Evolutionary conservation across 768 basidiomycete genomes (phyloP).

Genomic region (Termitomyces sp.): DNA sequence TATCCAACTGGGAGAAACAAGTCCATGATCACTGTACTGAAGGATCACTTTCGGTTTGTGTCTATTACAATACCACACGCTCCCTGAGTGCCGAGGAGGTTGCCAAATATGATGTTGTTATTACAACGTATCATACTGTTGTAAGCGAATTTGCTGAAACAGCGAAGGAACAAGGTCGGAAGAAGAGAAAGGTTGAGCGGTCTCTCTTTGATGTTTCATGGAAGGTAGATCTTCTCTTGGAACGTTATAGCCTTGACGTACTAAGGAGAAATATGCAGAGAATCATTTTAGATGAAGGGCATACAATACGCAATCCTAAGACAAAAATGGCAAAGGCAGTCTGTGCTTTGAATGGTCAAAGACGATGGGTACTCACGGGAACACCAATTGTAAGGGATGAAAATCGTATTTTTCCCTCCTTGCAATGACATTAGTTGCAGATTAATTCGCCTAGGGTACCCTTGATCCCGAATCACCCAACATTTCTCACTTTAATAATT

Average conservation of each 20-base stretch:
- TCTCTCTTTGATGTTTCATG: slow-evolving; percentile 68
- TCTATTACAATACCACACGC: slow-evolving; percentile 74
- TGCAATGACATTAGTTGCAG: slow-evolving; percentile 26
- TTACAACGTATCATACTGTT: slow-evolving; percentile 81
- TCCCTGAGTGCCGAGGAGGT: slow-evolving; percentile 54
- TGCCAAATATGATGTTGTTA: slow-evolving; percentile 67
- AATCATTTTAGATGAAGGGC: slow-evolving; percentile 85
- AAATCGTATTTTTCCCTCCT: not conserved
- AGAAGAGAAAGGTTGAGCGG: slow-evolving; percentile 57
- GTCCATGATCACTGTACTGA: slow-evolving; percentile 64
- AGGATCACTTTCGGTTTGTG: slow-evolving; percentile 45
- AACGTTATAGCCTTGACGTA: not conserved
- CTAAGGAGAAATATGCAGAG: slow-evolving; percentile 35
- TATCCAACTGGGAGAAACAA: slow-evolving; percentile 89
- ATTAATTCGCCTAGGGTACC: slow-evolving; percentile 73
- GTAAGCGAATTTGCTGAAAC: slow-evolving; percentile 45
- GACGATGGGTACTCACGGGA: slow-evolving; percentile 77
- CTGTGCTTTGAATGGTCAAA: slow-evolving; percentile 56
- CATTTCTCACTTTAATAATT: not conserved
- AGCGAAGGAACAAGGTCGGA: slow-evolving; percentile 31
- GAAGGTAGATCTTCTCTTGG: slow-evolving; percentile 50
- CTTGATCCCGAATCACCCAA: not conserved
- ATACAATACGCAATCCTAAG: slow-evolving; percentile 79
- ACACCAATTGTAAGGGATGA: slow-evolving; percentile 79
- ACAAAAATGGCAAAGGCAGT: slow-evolving; percentile 80